These are phyloP conservation scores for Cystofilobasidium capitatum DNA, from an alignment of 768 basidiomycete species.

Conservation along the genomic window DNA sequence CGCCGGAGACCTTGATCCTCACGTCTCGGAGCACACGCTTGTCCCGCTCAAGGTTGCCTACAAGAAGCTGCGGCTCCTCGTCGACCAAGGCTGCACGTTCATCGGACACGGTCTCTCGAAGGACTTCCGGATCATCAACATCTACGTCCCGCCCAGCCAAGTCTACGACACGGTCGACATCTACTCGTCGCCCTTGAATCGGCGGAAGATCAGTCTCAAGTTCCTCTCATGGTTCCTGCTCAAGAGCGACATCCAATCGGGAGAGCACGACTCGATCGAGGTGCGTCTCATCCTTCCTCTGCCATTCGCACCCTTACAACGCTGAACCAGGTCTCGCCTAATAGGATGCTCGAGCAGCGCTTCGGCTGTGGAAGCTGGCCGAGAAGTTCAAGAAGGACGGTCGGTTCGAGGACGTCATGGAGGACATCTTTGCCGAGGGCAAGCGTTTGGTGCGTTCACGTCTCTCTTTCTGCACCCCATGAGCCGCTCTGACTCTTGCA, in stretches of 20 bases:
- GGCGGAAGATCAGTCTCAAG: constrained; percentile 78
- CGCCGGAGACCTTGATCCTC: constrained; percentile 85
- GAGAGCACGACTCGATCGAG: constrained; percentile 95
- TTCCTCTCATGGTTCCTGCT: constrained; percentile 94
- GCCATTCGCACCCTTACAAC: constrained; percentile 66
- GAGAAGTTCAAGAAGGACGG: constrained; percentile 56
- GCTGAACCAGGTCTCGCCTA: no score
- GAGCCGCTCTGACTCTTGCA: no score
- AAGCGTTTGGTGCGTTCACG: constrained; percentile 36
- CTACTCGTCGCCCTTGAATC: constrained; percentile 72
- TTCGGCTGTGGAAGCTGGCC: constrained; percentile 22
- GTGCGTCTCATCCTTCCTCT: constrained; percentile 69
- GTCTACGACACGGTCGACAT: constrained; percentile 96
- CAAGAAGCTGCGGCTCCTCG: constrained; percentile 86
- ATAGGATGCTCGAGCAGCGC: constrained; percentile 25
- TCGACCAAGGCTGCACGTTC: constrained; percentile 91
- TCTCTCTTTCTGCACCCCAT: neutral
- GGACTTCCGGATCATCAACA: constrained; percentile 97
- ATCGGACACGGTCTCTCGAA: constrained; percentile 88
- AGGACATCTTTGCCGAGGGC: constrained; percentile 46
- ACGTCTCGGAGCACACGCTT: constrained; percentile 70
- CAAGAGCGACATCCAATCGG: constrained; percentile 75
- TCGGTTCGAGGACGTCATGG: constrained; percentile 75
- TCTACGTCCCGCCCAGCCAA: constrained; percentile 87
- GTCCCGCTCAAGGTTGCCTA: constrained; percentile 97